Percentiles rank a stretch among this genome's conserved stretches.
These are phyloP conservation scores for Myrica gale DNA, from an alignment of 306 rosid genomes.

Conservation along the genomic window DNA sequence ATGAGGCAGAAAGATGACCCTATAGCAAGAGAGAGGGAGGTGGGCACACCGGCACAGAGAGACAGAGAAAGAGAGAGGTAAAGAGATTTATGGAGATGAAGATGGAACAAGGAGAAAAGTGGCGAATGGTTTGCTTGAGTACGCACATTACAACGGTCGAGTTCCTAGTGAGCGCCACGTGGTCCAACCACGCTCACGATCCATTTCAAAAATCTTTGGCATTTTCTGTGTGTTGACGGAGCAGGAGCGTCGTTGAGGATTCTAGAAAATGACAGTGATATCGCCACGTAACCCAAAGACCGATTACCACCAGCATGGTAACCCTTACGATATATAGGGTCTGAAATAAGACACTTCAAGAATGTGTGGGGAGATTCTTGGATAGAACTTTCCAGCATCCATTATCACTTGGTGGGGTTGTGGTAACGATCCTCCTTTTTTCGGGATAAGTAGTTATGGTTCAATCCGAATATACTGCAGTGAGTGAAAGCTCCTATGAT, in stretches of 20 bases:
- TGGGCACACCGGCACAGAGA: slow-evolving; percentile 2
- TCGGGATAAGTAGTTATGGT: too few relatives aligned
- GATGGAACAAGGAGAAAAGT: slow-evolving; percentile 2
- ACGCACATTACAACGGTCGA: slow-evolving; percentile 80
- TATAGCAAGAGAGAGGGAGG: background rate
- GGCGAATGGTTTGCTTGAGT: slow-evolving; percentile 23
- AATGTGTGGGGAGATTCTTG: too few relatives aligned
- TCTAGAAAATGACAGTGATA: background rate
- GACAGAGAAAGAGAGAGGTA: slow-evolving; percentile 24
- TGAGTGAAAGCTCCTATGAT: too few relatives aligned
- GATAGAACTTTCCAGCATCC: too few relatives aligned
- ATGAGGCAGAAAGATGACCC: slow-evolving; percentile 22
- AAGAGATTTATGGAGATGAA: slow-evolving; percentile 11
- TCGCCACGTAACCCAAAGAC: too few relatives aligned
- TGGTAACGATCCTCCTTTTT: too few relatives aligned
- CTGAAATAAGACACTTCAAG: too few relatives aligned
- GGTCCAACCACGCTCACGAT: slow-evolving; percentile 34
- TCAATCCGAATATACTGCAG: too few relatives aligned
- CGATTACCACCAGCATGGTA: too few relatives aligned
- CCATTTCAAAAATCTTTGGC: slow-evolving; percentile 38
- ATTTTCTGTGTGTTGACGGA: background rate
- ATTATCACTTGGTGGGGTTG: too few relatives aligned
- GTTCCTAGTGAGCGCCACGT: slow-evolving; percentile 53
- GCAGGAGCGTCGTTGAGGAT: background rate
- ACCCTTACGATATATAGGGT: too few relatives aligned